These are phyloP conservation scores for Hyaloscypha hepaticicola DNA, from an alignment of 495 filamentous ascomycete species.

Conservation along the genomic window DNA sequence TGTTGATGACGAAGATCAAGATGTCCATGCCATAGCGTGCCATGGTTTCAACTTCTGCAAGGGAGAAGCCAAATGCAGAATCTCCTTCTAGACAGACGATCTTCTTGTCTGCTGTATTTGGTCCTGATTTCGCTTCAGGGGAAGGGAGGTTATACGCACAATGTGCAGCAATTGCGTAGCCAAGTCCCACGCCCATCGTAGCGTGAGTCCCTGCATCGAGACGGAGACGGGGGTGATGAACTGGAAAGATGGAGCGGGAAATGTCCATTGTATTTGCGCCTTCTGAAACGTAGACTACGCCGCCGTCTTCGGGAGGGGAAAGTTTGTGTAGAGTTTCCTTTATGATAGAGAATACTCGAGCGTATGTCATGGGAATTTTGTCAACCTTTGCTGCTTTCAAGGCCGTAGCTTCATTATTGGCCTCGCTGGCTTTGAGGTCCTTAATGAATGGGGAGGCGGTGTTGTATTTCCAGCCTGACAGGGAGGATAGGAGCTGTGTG, in stretches of 20 bases:
- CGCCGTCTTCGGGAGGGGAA: slow-evolving; percentile 44
- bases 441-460: slow-evolving; percentile 37
- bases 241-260: slow-evolving; percentile 57
- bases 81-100: slow-evolving; percentile 63
- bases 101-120: slow-evolving; percentile 50
- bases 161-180: slow-evolving; percentile 62
- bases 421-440: slow-evolving; percentile 30
- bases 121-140: slow-evolving; percentile 31
- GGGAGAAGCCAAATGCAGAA: slow-evolving; percentile 62
- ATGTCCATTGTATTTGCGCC: slow-evolving; percentile 72
- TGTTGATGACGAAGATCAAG: slow-evolving; percentile 63
- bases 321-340: slow-evolving; percentile 39
- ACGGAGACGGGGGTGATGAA: slow-evolving; percentile 57
- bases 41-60: slow-evolving; percentile 66
- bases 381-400: slow-evolving; percentile 39
- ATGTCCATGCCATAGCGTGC: slow-evolving; percentile 60
- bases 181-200: slow-evolving; percentile 68
- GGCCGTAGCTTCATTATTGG: slow-evolving; percentile 49
- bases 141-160: slow-evolving; percentile 55
- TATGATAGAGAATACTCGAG: slow-evolving; percentile 55
- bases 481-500: slow-evolving; percentile 42
- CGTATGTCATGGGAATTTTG: slow-evolving; percentile 52
- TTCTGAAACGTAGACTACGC: slow-evolving; percentile 62
- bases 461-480: slow-evolving; percentile 47
- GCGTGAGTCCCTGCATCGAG: slow-evolving; percentile 66